Evolutionary conservation across 2,329 filamentous ascomycete species (phyloP).

Genomic region (Alternaria consortialis): DNA sequence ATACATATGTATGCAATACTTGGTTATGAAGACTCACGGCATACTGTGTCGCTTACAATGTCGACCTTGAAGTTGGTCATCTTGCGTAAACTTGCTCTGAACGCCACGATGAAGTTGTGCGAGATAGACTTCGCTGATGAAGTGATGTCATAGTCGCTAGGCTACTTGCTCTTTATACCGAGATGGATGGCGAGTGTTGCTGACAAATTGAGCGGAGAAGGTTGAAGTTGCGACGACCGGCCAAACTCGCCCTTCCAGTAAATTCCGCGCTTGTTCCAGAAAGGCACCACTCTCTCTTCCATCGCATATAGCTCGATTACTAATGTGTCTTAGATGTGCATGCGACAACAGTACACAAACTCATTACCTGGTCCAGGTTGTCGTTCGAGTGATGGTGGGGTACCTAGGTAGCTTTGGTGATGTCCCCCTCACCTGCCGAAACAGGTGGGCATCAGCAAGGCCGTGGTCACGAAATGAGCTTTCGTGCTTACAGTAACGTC

Average conservation of each 20-base stretch:
- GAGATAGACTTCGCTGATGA: constrained; percentile 1
- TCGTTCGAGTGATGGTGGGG: background rate
- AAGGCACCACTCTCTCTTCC: background rate
- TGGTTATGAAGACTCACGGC: constrained; percentile 61
- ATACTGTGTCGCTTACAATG: constrained; percentile 80
- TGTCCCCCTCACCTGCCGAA: background rate
- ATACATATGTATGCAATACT: background rate
- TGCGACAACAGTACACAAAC: background rate
- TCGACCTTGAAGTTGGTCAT: constrained; percentile 74
- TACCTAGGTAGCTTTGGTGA: background rate
- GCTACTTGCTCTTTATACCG: constrained; percentile 17
- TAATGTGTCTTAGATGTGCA: no score
- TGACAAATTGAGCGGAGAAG: constrained; percentile 33
- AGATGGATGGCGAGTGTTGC: constrained; percentile 19
- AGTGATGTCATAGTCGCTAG: constrained; percentile 7
- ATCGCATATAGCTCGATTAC: background rate
- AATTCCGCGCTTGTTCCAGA: constrained; percentile 7
- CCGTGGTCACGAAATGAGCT: background rate
- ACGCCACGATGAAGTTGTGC: constrained; percentile 43
- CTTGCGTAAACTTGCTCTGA: constrained; percentile 41
- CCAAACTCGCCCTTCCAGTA: constrained; percentile 8
- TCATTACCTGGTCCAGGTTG: background rate
- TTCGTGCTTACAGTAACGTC: background rate
- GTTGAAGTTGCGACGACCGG: background rate
- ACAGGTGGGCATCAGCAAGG: background rate